Evolutionary conservation across 768 basidiomycete genomes (phyloP).

Genomic region (Termitomyces sp.): DNA sequence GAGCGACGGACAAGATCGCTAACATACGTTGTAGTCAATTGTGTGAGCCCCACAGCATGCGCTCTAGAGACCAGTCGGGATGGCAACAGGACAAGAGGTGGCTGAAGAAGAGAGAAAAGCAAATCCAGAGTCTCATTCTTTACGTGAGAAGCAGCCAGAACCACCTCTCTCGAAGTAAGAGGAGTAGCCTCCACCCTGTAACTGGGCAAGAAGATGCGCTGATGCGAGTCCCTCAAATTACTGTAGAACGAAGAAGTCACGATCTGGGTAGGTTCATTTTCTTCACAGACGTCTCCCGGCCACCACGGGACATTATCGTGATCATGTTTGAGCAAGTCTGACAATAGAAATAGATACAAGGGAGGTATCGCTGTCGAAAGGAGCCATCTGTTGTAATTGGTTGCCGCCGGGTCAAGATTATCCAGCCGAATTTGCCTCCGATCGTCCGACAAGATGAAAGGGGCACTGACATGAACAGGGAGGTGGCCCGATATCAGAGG

Average conservation of each 20-base stretch:
- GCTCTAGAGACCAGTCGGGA: constrained; percentile 15
- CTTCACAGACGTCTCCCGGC: constrained; percentile 22
- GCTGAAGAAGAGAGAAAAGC: constrained; percentile 17
- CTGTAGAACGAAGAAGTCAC: constrained; percentile 8
- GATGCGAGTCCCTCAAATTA: not conserved
- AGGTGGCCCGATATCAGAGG: constrained; percentile 35
- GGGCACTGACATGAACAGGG: constrained; percentile 40
- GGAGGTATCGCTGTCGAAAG: constrained; percentile 26
- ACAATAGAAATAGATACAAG: constrained; percentile 33
- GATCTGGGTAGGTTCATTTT: constrained; percentile 2
- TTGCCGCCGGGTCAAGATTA: constrained; percentile 24
- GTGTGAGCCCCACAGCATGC: constrained; percentile 11
- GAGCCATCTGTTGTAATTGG: constrained; percentile 38
- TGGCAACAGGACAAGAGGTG: constrained; percentile 17
- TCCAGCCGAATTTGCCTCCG: constrained; percentile 38
- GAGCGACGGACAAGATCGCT: constrained; percentile 16
- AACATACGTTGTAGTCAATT: constrained; percentile 21
- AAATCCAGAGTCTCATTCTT: constrained; percentile 10
- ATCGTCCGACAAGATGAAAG: constrained; percentile 42
- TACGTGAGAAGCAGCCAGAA: not conserved
- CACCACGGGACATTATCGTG: constrained; percentile 26
- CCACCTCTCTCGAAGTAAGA: not conserved
- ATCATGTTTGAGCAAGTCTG: constrained; percentile 17
- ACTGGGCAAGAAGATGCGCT: constrained; percentile 1
- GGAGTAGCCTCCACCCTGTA: not conserved